Evolutionary conservation across 2,329 filamentous ascomycete genomes (phyloP).

Genomic region (Venturiaceae sp.): DNA sequence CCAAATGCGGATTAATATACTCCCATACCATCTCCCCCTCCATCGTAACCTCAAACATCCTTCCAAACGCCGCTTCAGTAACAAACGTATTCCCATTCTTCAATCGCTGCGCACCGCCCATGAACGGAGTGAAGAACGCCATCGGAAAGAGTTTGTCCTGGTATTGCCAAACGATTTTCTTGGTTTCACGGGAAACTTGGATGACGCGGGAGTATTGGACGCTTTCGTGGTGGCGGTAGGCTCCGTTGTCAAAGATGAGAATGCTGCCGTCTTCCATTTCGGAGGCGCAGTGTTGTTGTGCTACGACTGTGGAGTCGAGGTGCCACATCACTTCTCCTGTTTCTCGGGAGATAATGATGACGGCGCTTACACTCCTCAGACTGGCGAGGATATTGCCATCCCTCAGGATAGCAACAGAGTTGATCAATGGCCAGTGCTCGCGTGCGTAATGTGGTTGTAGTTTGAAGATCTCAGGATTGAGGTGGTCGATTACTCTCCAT

Average conservation of each 20-base stretch:
- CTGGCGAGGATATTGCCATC: slow-evolving; percentile 35
- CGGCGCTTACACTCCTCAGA: slow-evolving; percentile 30
- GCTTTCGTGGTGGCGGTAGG: slow-evolving; percentile 29
- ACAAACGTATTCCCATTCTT: slow-evolving; percentile 32
- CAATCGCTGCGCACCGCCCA: slow-evolving; percentile 35
- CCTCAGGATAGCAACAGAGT: slow-evolving; percentile 28
- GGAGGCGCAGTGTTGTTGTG: slow-evolving; percentile 35
- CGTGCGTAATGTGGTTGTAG: slow-evolving; percentile 30
- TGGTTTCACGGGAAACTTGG: slow-evolving; percentile 26
- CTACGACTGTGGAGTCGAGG: slow-evolving; percentile 28
- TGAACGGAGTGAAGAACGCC: slow-evolving; percentile 36
- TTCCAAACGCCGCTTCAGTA: slow-evolving; percentile 32
- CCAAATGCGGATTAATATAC: slow-evolving; percentile 32
- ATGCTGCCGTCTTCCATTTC: slow-evolving; percentile 33
- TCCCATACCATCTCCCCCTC: slow-evolving; percentile 34
- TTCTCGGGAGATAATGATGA: slow-evolving; percentile 31
- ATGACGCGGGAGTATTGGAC: slow-evolving; percentile 34
- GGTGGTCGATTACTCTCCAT: slow-evolving; percentile 33
- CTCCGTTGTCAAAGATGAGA: slow-evolving; percentile 38
- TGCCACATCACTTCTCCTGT: slow-evolving; percentile 34
- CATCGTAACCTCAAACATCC: slow-evolving; percentile 34
- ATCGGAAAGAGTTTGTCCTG: slow-evolving; percentile 26
- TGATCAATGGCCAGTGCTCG: slow-evolving; percentile 37
- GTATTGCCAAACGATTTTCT: slow-evolving; percentile 35
- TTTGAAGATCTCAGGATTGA: slow-evolving; percentile 27